These are phyloP conservation scores for Phytophthora fragariae DNA, from an alignment of 352 stramenopile species.

Conservation along the genomic window DNA sequence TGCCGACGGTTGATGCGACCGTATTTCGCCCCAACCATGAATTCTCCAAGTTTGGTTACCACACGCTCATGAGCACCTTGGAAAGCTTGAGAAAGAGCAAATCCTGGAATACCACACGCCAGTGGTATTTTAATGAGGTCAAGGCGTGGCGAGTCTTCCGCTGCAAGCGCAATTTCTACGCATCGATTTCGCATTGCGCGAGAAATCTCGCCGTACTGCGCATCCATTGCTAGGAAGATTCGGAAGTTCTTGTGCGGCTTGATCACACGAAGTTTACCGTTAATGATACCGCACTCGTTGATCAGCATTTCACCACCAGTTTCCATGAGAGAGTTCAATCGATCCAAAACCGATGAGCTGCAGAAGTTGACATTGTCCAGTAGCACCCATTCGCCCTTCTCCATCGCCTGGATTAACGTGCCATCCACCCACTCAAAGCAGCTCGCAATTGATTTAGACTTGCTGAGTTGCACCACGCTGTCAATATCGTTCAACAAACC, in stretches of 20 bases:
- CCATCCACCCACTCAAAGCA: conserved; percentile 99
- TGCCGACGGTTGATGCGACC: conserved; percentile 73
- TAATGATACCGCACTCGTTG: conserved; percentile 97
- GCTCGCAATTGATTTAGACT: conserved; percentile 67
- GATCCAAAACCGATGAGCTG: conserved; percentile 98
- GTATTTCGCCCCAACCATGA: conserved; percentile 33
- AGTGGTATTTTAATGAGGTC: conserved; percentile 75
- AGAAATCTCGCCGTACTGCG: conserved; percentile 96
- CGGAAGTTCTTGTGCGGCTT: conserved; percentile 98
- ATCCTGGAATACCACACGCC: conserved; percentile 67
- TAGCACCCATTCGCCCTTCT: conserved; percentile 98
- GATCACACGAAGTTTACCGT: conserved; percentile 93
- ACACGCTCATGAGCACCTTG: conserved; percentile 65
- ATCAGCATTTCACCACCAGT: conserved; percentile 97
- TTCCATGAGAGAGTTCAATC: conserved; percentile 99
- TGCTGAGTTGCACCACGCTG: conserved; percentile 63
- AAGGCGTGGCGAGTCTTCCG: conserved; percentile 57
- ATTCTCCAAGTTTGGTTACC: conserved; percentile 38
- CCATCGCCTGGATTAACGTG: conserved; percentile 97
- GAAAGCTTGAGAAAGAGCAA: conserved; percentile 73
- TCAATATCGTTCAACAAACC: conserved; percentile 41
- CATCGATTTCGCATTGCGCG: conserved; percentile 99
- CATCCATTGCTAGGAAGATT: conserved; percentile 99
- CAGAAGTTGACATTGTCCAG: conserved; percentile 99
- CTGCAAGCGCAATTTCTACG: conserved; percentile 94